Evolutionary conservation across 2,329 filamentous ascomycete species (phyloP), one percentile per base, ranked within the genome.

Genomic region (Aurifilum marmelostoma): DNA sequence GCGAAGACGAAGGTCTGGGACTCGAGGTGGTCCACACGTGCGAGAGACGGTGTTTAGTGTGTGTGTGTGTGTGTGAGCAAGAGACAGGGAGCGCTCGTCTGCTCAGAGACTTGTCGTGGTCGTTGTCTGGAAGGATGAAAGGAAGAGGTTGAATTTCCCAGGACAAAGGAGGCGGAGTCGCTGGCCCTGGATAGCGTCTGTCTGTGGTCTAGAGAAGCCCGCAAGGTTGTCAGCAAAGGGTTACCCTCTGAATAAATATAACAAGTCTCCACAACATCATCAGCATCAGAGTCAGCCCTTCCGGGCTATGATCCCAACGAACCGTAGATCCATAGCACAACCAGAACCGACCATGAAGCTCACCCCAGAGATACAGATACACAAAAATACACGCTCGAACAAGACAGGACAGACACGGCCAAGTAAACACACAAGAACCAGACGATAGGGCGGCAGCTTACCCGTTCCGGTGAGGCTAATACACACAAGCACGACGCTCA

Each of bases 141-240:
- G 60, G 65, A 29, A n/a, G 56, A 56, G 52, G 52, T 27, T 11
- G 50, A 16, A n/a, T 6, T 52, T 12, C 60, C n/a, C 21, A n/a
- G 52, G 43, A 70, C 68, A 70, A 70, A 70, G 68, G 47, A 41
- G 37, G 52, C 24, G 52, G 24, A 29, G 43, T 50, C 18, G 50
- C 24, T 54, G 60, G 59, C 59, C 34, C 27, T 27, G 32, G 59
- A 43, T 62, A 24, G 63, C 63, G 63, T 43, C 18, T n/a, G 21
- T n/a, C n/a, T 12, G 18, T 37, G 14, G 24, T 24, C 34, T 5
- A 27, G 3, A 27, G 39, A 34, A 65, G 41, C 43, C 27, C 7
- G 29, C 61, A 37, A 37, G 16, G 32, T 32, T 59, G 29, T 59
- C 56, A 59, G 56, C 18, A 12, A 59, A 37, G 24, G 18, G 56